Percentiles rank a stretch among this genome's conserved stretches.
phyloP scores from a whole-genome alignment of 1,284 basidiomycete genomes.

The Apiotrichum gracile region DNA sequence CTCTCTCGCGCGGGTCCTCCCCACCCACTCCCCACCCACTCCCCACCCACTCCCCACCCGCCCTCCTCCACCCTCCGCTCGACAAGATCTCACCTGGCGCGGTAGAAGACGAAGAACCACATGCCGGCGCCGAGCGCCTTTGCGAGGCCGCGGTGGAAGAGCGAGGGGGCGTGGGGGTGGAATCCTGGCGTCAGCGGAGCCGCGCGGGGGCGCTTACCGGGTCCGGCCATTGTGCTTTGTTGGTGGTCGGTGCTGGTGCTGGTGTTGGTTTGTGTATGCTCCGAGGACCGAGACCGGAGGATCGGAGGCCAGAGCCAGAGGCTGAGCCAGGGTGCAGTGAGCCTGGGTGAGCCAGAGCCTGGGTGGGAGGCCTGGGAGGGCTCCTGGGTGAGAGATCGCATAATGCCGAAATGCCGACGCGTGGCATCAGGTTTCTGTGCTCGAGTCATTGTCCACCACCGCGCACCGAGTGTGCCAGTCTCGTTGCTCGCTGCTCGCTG shows the following conservation, averaged over 20 bases:
- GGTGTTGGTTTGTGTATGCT: background rate
- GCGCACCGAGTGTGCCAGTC: background rate
- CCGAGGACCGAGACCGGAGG: background rate
- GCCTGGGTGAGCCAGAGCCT: background rate
- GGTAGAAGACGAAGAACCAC: constrained; percentile 98
- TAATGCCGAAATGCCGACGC: background rate
- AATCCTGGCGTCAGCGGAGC: constrained; percentile 55
- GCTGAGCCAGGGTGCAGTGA: background rate
- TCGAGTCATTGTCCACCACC: background rate
- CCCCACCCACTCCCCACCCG: background rate
- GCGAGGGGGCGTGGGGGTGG: constrained; percentile 73
- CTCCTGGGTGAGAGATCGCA: too few relatives aligned
- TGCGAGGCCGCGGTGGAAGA: constrained; percentile 68
- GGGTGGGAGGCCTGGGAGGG: too few relatives aligned
- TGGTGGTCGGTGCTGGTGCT: constrained; percentile 3
- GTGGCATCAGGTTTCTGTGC: background rate
- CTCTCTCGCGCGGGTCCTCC: too few relatives aligned
- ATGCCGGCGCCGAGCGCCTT: constrained; percentile 83
- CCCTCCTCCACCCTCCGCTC: background rate
- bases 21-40: background rate
- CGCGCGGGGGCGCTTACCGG: constrained; percentile 19
- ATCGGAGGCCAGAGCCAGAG: too few relatives aligned
- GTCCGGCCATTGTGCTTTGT: constrained; percentile 23
- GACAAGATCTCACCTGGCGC: constrained; percentile 61
- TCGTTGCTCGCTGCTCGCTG: background rate